Evolutionary conservation across 1,284 basidiomycete genomes (phyloP), one percentile per base, ranked within the genome.

Genomic region (Sanghuangporus weigelae): DNA sequence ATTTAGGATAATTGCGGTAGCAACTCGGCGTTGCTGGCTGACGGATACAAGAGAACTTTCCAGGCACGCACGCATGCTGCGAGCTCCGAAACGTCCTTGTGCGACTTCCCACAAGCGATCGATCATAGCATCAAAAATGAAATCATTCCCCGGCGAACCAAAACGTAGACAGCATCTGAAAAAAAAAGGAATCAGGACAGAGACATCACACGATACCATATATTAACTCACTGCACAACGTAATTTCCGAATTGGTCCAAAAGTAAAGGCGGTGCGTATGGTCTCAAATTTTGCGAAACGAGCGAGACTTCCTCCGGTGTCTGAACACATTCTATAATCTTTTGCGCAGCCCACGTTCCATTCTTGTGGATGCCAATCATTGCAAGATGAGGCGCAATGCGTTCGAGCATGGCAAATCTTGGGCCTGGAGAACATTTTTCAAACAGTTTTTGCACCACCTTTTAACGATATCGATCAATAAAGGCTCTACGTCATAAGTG

Each of bases 321-420:
- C 61, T 87, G 84, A 50, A 96, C 92, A 68, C 94, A 96, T 77
- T 98, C 96, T 68, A 99, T 98, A 72, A 98, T 96, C 82, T 97
- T 97, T 76, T 99, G 97, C 2, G 96, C 96, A 0, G 97, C 96
- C 97, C 97, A 99, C 0, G 97, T 99, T 46, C 97, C 97, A 71
- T 99, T 99, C 80, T 99, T 99, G 81, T 99, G 97, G 59, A 96
- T 95, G 57, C 97, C 97, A 68, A 98, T 97, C 84, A 94, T 94
- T 31, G 96, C 97, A 26, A 99, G 81, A 74, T 97, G 92, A 59
- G 97, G 97, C 2, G 90, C 87, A 64, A 99, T 90, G 54, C 95
- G 88, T 72, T 98, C 95, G 53, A 99, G 81, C 93, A 99, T 95
- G 16, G 87, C 86, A 67, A 93, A 83, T 69, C 96, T 85, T 56